A percentile compares a stretch with the other conserved stretches of the same genome.
Evolutionary conservation across 2,329 filamentous ascomycete genomes (phyloP).

Genomic region (Colletotrichum liriopes): DNA sequence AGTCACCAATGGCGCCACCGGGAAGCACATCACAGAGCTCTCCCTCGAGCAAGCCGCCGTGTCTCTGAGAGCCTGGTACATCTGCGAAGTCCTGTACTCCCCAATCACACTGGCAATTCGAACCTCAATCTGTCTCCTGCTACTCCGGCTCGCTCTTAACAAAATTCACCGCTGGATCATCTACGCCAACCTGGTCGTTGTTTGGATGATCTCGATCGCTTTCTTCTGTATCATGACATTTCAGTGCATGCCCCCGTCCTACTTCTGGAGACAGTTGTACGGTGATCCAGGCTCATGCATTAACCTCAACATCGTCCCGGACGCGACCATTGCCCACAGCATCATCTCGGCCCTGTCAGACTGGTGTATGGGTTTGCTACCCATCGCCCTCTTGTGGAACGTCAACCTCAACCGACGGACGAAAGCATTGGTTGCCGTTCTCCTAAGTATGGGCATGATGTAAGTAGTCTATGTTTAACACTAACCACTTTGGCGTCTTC

Average conservation of each 20-base stretch:
- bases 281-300: constrained; percentile 58
- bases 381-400: constrained; percentile 66
- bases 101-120: constrained; percentile 57
- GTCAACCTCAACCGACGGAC: constrained; percentile 64
- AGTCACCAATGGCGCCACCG: constrained; percentile 48
- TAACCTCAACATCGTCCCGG: constrained; percentile 56
- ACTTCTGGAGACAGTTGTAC: constrained; percentile 64
- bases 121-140: constrained; percentile 58
- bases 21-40: constrained; percentile 46
- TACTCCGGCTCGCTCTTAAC: constrained; percentile 57
- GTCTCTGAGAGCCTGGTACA: constrained; percentile 55
- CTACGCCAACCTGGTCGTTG: constrained; percentile 52
- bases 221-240: constrained; percentile 65
- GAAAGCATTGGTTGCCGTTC: constrained; percentile 61
- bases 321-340: constrained; percentile 62
- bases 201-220: constrained; percentile 53
- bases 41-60: constrained; percentile 46
- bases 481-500: not conserved
- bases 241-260: constrained; percentile 64
- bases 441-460: constrained; percentile 67
- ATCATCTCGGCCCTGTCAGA: constrained; percentile 62
- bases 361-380: constrained; percentile 64
- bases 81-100: constrained; percentile 59
- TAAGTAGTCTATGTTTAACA: constrained; percentile 48
- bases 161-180: constrained; percentile 54